phyloP scores from a whole-genome alignment of 2,329 filamentous ascomycete species.

The Stagonosporopsis chrysanthemi region DNA sequence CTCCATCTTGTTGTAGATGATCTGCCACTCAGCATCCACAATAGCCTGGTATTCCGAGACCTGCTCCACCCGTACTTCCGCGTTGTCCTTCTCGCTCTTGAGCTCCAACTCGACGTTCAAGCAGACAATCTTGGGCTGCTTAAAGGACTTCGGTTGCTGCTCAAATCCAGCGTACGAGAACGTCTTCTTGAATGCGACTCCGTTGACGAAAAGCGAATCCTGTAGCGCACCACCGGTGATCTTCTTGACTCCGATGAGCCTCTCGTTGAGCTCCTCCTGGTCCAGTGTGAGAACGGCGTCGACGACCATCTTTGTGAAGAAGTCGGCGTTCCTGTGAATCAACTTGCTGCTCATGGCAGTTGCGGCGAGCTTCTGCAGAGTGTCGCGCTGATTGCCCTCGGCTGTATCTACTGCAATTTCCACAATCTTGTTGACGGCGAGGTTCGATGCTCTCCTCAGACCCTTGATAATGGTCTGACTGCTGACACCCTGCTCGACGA shows the following conservation, averaged over 20 bases:
- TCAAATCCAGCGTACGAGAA: slow-evolving; percentile 99
- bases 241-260: slow-evolving; percentile 97
- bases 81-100: slow-evolving; percentile 99
- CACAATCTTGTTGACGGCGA: slow-evolving; percentile 99
- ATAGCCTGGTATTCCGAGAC: slow-evolving; percentile 99
- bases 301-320: slow-evolving; percentile 99
- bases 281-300: slow-evolving; percentile 94
- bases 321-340: slow-evolving; percentile 94
- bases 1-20: slow-evolving; percentile 99
- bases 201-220: slow-evolving; percentile 95
- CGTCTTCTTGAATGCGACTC: slow-evolving; percentile 99
- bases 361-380: slow-evolving; percentile 84
- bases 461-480: slow-evolving; percentile 98
- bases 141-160: slow-evolving; percentile 96
- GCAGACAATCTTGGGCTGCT: slow-evolving; percentile 94
- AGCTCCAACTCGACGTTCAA: slow-evolving; percentile 97
- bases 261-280: slow-evolving; percentile 96
- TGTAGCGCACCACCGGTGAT: slow-evolving; percentile 95
- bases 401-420: slow-evolving; percentile 90
- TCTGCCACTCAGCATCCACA: slow-evolving; percentile 99
- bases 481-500: slow-evolving; percentile 96
- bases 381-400: slow-evolving; percentile 85
- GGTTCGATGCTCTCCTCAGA: slow-evolving; percentile 81
- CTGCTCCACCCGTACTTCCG: slow-evolving; percentile 96
- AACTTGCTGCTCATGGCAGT: slow-evolving; percentile 99